Evolutionary conservation across 208 protist genomes (phyloP), one percentile per base, ranked within the genome.

Genomic region (Trypanosoma caninum): DNA sequence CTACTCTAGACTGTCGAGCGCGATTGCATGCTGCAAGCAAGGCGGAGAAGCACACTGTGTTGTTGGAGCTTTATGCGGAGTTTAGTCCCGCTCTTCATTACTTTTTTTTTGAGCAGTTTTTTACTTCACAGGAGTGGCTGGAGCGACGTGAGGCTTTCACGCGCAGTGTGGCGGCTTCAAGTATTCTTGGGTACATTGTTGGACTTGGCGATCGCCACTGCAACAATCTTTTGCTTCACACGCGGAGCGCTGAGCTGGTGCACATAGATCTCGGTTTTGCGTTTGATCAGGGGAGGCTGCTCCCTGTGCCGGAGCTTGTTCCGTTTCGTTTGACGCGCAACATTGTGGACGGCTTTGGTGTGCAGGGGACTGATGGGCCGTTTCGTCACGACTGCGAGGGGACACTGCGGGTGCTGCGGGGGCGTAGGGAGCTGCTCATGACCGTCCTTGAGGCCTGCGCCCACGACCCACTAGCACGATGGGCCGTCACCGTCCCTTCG

Each of bases 281-380:
- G 9, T 97, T 97, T 76, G 93, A 97, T 27, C 89, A 98, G 66
- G 91, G 76, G 4, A 77, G 73, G 45, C 56, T 87, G 30, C 74
- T 99, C 8, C 71, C 66, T 3, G 76, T 97, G 9, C 97, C 98
- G 20, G 97, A 99, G 76, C 42, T 83, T 7, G 96, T 99, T 9
- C 98, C 98, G 0, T 99, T 99, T 69, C 80, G 98, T 4, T 68
- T 99, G 14, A 99, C 98, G 11, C 87, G 92, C 13, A 98, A 99
- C 74, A 65, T 99, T 6, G 84, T 98, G n/a, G 96, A 98, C 69
- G 96, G 91, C 5, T 78, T 98, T 42, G 97, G 97, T 13, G 74
- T 98, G 23, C 81, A 75, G 10, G 93, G 93, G 28, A 70, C 82
- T 8, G 93, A 97, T 28, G 98, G 98, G 6, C 51, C 84, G 6